Evolutionary conservation across 73 alveolate species (phyloP).

Genomic region (Paramecium caudatum): DNA sequence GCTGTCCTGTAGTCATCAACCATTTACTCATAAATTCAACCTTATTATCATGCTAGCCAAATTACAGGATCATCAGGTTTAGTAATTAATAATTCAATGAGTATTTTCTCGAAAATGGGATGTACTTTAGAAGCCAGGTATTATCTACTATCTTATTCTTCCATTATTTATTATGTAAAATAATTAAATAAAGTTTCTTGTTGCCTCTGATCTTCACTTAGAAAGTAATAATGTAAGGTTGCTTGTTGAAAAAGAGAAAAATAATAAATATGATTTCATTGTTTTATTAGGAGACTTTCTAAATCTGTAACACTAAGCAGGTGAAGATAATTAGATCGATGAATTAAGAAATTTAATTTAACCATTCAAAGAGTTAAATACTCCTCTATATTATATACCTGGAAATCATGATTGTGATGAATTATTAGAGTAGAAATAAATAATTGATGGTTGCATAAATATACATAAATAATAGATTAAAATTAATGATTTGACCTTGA

Average conservation of each 20-base stretch:
- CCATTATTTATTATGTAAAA: constrained; percentile 10
- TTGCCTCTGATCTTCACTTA: constrained; percentile 27
- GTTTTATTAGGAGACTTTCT: constrained; percentile 47
- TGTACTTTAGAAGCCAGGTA: neutral
- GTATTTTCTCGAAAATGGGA: constrained; percentile 40
- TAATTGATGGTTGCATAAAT: neutral
- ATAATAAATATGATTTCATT: neutral
- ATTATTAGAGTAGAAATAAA: neutral
- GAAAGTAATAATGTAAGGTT: neutral
- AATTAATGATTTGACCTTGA: constrained; percentile 1
- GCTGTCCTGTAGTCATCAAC: constrained; percentile 7
- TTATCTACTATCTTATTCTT: neutral
- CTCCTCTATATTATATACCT: constrained; percentile 8
- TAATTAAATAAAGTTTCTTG: neutral
- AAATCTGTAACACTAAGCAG: constrained; percentile 9
- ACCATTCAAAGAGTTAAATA: neutral
- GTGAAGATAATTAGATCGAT: neutral
- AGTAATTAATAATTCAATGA: constrained; percentile 21
- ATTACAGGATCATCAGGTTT: constrained; percentile 66
- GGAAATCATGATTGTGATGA: constrained; percentile 59
- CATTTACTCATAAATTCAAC: constrained; percentile 50
- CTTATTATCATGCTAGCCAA: constrained; percentile 38
- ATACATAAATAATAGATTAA: neutral
- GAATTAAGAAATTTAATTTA: neutral
- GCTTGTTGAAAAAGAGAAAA: neutral